phyloP scores from a whole-genome alignment of 2,329 filamentous ascomycete genomes.

The Xylariaceae sp. region DNA sequence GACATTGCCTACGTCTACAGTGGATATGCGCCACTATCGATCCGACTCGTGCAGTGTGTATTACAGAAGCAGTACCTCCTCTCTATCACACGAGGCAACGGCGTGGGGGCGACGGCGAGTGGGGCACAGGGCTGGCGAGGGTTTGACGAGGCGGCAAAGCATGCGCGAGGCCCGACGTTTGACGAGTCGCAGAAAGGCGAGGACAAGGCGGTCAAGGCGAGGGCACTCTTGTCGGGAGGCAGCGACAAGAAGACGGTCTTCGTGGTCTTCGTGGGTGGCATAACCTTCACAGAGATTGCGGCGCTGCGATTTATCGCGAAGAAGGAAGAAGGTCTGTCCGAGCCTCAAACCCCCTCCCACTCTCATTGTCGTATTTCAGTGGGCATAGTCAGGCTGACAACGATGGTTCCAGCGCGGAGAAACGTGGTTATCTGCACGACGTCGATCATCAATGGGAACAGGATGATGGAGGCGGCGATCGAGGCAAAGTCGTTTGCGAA shows the following conservation, averaged over 20 bases:
- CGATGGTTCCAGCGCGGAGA: conserved; percentile 51
- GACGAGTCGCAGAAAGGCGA: conserved; percentile 88
- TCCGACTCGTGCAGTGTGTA: conserved; percentile 86
- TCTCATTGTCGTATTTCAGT: conserved; percentile 2
- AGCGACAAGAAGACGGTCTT: conserved; percentile 77
- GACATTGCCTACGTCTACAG: conserved; percentile 98
- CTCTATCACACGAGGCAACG: conserved; percentile 59
- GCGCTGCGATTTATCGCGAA: conserved; percentile 84
- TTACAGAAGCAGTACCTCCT: conserved; percentile 82
- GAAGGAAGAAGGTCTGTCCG: conserved; percentile 61
- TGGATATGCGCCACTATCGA: conserved; percentile 87
- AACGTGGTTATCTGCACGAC: conserved; percentile 91
- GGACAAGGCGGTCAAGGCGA: conserved; percentile 83
- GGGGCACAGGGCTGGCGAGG: conserved; percentile 79
- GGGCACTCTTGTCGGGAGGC: conserved; percentile 70
- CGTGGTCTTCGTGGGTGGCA: conserved; percentile 95
- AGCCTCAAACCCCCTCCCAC: neutral
- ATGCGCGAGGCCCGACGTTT: conserved; percentile 80
- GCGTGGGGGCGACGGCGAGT: conserved; percentile 39
- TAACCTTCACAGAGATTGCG: conserved; percentile 93
- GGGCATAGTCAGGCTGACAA: conserved; percentile 9
- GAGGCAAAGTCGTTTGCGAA: conserved; percentile 59
- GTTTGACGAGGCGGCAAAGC: conserved; percentile 87
- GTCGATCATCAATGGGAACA: conserved; percentile 80
- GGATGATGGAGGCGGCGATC: conserved; percentile 78